Base-by-base conservation (phyloP, 2,329 filamentous ascomycete genomes). In the Thyridium curvatum region DNA sequence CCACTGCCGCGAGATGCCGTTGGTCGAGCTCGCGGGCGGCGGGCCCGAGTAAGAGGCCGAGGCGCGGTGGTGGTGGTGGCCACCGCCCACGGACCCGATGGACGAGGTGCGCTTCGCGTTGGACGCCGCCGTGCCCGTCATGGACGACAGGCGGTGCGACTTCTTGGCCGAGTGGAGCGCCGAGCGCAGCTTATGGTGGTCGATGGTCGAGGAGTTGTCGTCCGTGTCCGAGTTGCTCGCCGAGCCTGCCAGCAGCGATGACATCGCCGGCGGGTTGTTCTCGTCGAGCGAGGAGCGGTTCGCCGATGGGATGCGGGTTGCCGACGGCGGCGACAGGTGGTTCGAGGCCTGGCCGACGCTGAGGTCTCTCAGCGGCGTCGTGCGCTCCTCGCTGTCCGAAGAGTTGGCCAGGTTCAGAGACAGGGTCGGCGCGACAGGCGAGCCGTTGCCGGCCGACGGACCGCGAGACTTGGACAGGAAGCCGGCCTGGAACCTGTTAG, bases 401-500 rank as follows among this genome's bases (percentile, higher is more conserved):
- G 40, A 35, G 21, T 40, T 31, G 30, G 76, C 71, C 30, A 80
- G 61, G 37, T 72, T 71, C 18, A 77, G 66, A n/a, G 72, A 73
- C 42, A 82, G 61, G 8, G 70, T 69, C 12, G 78, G 74, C 2
- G 76, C 71, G 4, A 76, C 61, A 4, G 85, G 83, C 3, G 84
- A 88, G 37, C 75, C 81, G 34, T 74, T 67, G 2, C 56, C 50
- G 31, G 60, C 62, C 30, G 64, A 53, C 3, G 67, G 65, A 3
- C 58, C 52, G 32, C 65, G 61, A 31, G 61, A 49, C 55, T 75
- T 76, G 66, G 86, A 80, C 17, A 97, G 66, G 59, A 95, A 95
- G 5, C 91, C 91, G 3, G 89, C 76, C 52, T 94, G 86, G 65
- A 97, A 97, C 32, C 91, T 78, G 62, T 77, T 85, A 37, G 77